Evolutionary conservation across 2,329 filamentous ascomycete genomes (phyloP), one percentile per base, ranked within the genome.

Genomic region (Alternaria hordeiaustralica): DNA sequence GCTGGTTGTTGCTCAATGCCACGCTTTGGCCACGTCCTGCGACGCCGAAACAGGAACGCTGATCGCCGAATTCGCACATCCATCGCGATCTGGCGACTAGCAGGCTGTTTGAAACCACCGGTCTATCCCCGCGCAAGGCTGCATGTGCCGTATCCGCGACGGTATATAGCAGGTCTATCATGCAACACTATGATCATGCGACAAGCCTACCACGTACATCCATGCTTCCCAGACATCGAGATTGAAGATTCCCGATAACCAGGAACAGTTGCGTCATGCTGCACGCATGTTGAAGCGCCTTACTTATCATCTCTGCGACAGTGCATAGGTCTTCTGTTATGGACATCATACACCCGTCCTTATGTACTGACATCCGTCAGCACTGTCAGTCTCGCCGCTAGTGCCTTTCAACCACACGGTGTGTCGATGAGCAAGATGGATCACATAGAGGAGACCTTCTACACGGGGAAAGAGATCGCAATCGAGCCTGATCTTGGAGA

Each of bases 401-500:
- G 23, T 41, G 15, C 10, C 21, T 26, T 8, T 15, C 5, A 47
- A 46, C 21, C 26, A 26, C 41, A 30, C 15, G 7, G 7, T 41
- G 10, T 7, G 11, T 47, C 8, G 3, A 53, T 13, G n/a, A 20
- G 44, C 11, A 54, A 28, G 5, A 49, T 64, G 46, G 23, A 60
- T 30, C 30, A 53, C 23, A 64, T 62, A 23, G 56, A 63, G 3
- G 43, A 51, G 10, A 53, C 46, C 3, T 60, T 63, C 12, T 64
- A 60, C 50, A 53, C 63, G 9, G 61, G 67, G 13, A 66, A 49
- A 21, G 44, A 68, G n/a, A 60, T 66, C 4, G 46, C 23, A 8
- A 66, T 73, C 25, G 63, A 69, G 51, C 70, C 67, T 12, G 71
- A 74, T 46, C 55, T 74, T 20, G 71, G 66, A 49, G 72, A 73